Evolutionary conservation across 2,329 filamentous ascomycete species (phyloP).

Genomic region (Amesomyces nigricolor): DNA sequence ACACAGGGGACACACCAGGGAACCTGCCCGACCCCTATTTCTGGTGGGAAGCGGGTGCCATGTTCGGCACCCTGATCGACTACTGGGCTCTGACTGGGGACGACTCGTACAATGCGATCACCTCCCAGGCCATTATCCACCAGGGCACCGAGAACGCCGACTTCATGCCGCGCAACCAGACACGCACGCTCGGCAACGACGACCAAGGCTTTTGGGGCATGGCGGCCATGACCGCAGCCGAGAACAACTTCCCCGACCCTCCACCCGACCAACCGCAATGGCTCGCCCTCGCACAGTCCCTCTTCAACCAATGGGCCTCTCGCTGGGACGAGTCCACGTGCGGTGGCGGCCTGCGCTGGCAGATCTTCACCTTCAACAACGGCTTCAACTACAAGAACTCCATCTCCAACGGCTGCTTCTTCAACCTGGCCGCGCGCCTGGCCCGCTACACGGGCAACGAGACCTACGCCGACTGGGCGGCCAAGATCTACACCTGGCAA

Average conservation of each 20-base stretch:
- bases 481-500: constrained; percentile 64
- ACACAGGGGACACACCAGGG: constrained; percentile 52
- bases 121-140: constrained; percentile 53
- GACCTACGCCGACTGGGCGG: constrained; percentile 73
- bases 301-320: constrained; percentile 70
- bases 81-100: constrained; percentile 69
- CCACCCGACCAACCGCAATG: constrained; percentile 59
- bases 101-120: constrained; percentile 55
- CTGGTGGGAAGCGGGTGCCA: constrained; percentile 70
- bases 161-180: constrained; percentile 64
- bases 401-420: constrained; percentile 65
- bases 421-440: constrained; percentile 64
- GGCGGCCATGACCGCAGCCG: constrained; percentile 71
- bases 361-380: constrained; percentile 72
- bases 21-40: constrained; percentile 59
- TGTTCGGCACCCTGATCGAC: constrained; percentile 66
- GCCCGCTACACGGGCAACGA: constrained; percentile 72
- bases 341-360: constrained; percentile 74
- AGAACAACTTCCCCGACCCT: constrained; percentile 68
- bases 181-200: constrained; percentile 59
- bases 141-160: constrained; percentile 55
- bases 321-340: constrained; percentile 66
- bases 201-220: constrained; percentile 84
- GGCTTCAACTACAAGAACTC: constrained; percentile 66
- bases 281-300: constrained; percentile 71